Percentiles rank a stretch among this genome's conserved stretches.
These are phyloP conservation scores for Pezicula neosporulosa DNA, from an alignment of 2,329 filamentous ascomycete species.

Conservation along the genomic window DNA sequence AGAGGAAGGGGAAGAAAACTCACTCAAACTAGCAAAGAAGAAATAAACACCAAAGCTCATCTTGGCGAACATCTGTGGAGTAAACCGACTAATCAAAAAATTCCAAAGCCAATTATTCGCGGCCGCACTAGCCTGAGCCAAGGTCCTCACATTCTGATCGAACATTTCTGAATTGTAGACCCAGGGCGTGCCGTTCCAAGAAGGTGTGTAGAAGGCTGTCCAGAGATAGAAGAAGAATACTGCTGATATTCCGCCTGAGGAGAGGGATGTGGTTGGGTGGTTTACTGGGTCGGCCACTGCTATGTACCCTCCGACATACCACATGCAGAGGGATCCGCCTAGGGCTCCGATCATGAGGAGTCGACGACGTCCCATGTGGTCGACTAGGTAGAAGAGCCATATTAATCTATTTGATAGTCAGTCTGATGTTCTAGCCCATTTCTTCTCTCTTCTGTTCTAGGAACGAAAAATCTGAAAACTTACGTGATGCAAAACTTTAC, in stretches of 20 bases:
- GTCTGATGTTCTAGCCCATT: background rate
- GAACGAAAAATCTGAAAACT: background rate
- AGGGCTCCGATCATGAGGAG: slow-evolving; percentile 64
- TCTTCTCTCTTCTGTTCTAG: too few relatives aligned
- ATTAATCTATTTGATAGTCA: slow-evolving; percentile 36
- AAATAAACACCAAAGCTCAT: slow-evolving; percentile 64
- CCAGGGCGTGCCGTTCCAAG: slow-evolving; percentile 74
- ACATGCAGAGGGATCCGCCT: slow-evolving; percentile 60
- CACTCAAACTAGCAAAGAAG: slow-evolving; percentile 62
- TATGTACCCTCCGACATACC: slow-evolving; percentile 61
- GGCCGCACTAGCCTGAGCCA: slow-evolving; percentile 70
- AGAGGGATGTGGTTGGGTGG: slow-evolving; percentile 31
- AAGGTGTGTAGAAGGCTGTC: slow-evolving; percentile 67
- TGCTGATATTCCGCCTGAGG: slow-evolving; percentile 52
- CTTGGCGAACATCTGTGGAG: slow-evolving; percentile 57
- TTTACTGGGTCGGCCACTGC: slow-evolving; percentile 40
- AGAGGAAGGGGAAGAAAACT: slow-evolving; percentile 46
- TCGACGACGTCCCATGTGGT: slow-evolving; percentile 57
- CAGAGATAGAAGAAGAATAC: slow-evolving; percentile 74
- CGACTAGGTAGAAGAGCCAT: slow-evolving; percentile 69
- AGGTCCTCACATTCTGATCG: slow-evolving; percentile 62
- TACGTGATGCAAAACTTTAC: slow-evolving; percentile 66
- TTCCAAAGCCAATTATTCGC: slow-evolving; percentile 68
- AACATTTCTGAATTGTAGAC: slow-evolving; percentile 74
- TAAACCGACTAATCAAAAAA: slow-evolving; percentile 66